Evolutionary conservation across 2,329 filamentous ascomycete species (phyloP).

Genomic region (Teratosphaeria destructans): DNA sequence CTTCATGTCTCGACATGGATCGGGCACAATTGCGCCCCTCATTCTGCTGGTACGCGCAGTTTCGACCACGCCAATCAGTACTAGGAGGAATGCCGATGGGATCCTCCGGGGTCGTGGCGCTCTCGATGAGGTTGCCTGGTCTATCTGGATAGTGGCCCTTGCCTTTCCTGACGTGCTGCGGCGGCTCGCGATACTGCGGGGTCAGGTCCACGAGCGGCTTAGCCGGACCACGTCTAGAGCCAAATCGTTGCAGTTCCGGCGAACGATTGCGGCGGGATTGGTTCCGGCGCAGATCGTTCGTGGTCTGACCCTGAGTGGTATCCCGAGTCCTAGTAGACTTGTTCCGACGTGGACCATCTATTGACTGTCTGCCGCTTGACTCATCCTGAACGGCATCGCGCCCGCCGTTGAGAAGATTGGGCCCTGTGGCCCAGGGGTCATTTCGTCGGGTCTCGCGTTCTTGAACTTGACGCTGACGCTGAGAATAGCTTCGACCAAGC

Average conservation of each 20-base stretch:
- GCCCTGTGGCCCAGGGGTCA: conserved; percentile 45
- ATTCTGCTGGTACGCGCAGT: conserved; percentile 1
- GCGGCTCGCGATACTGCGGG: conserved; percentile 53
- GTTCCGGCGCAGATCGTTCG: conserved; percentile 6
- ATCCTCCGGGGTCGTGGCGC: conserved; percentile 34
- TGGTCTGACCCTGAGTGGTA: conserved; percentile 5
- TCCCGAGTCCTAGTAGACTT: conserved; percentile 6
- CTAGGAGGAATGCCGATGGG: conserved; percentile 31
- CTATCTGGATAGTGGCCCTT: conserved; percentile 36
- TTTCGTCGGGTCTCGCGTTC: conserved; percentile 27
- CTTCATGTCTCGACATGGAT: conserved; percentile 6
- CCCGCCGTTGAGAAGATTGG: conserved; percentile 44
- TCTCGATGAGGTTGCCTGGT: conserved; percentile 35
- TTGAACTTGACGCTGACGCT: conserved; percentile 31
- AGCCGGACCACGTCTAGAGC: conserved; percentile 30
- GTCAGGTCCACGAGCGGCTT: conserved; percentile 61
- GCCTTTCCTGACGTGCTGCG: conserved; percentile 40
- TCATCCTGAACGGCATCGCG: conserved; percentile 9
- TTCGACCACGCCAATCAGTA: conserved; percentile 35
- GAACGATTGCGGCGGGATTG: conserved; percentile 14
- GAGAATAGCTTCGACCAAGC: conserved; percentile 41
- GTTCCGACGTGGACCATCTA: conserved; percentile 3
- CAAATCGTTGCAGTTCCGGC: conserved; percentile 34
- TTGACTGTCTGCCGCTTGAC: conserved; percentile 2
- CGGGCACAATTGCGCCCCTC: conserved; percentile 4